Conservation (phyloP, 768 basidiomycete genomes). For the Sutorius australiensis region DNA sequence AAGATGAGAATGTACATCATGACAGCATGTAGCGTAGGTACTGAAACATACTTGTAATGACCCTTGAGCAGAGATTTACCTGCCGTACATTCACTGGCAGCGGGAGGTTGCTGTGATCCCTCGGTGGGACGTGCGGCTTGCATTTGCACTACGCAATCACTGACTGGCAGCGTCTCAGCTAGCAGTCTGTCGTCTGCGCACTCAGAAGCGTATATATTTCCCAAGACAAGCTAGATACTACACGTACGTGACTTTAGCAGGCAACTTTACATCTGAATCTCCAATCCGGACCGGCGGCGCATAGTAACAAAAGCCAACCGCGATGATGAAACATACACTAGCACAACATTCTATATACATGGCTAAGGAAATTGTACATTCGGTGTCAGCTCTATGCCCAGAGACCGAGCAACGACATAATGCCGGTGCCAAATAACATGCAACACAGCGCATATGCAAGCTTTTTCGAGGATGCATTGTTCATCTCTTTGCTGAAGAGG, state of each 20-base stretch:
- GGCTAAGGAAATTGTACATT: neutral
- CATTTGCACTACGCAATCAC: too few species aligned
- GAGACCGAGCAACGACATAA: conserved; percentile 89
- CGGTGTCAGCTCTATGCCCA: conserved; percentile 61
- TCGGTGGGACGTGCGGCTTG: too few species aligned
- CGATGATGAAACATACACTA: neutral
- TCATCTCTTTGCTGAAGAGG: conserved; percentile 84
- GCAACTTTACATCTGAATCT: neutral
- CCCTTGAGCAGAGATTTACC: too few species aligned
- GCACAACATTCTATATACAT: neutral
- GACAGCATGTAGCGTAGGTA: neutral
- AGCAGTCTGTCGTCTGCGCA: too few species aligned
- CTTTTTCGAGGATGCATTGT: conserved; percentile 58
- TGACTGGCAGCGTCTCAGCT: too few species aligned
- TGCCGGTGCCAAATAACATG: conserved; percentile 75
- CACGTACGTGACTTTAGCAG: neutral
- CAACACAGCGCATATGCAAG: conserved; percentile 71
- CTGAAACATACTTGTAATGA: neutral
- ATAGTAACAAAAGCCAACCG: neutral
- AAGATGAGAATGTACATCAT: conserved; percentile 1
- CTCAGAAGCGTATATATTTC: neutral
- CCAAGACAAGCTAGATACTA: neutral
- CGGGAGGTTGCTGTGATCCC: too few species aligned
- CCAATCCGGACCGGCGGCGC: neutral
- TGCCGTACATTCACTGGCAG: too few species aligned